Conservation (phyloP, 164 flowering plant species). For the Stephania cephalantha region DNA sequence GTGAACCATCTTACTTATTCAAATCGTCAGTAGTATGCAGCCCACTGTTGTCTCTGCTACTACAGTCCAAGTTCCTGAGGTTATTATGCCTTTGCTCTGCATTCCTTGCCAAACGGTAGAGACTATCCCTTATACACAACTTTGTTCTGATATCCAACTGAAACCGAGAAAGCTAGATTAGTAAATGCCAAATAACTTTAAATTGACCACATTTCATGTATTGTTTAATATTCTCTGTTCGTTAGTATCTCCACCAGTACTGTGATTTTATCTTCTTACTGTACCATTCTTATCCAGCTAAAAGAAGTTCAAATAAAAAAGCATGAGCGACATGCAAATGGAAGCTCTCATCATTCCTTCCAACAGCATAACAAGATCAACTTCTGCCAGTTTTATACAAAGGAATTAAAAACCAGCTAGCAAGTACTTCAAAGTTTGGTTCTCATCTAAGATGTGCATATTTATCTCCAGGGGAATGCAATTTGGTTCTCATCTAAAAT, state of each 20-base stretch:
- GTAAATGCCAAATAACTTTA: constrained; percentile 7
- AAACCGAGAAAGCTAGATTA: constrained; percentile 18
- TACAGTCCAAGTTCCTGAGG: constrained; percentile 18
- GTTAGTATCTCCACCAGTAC: not conserved
- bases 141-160: constrained; percentile 84
- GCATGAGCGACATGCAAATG: not conserved
- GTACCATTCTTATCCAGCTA: not conserved
- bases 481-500: too few species aligned
- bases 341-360: not conserved
- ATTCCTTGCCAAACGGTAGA: constrained; percentile 87
- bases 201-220: not conserved
- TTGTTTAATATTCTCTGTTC: not conserved
- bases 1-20: constrained; percentile 33
- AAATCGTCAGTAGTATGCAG: constrained; percentile 34
- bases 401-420: too few species aligned
- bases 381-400: not conserved
- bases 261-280: not conserved
- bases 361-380: not conserved
- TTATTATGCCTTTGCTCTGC: constrained; percentile 65
- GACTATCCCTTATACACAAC: constrained; percentile 77
- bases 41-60: constrained; percentile 27
- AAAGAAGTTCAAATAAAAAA: too few species aligned
- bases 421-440: not conserved
- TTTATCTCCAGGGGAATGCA: too few species aligned
- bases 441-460: not conserved